Base-by-base conservation (phyloP, 2,329 filamentous ascomycete genomes). In the Dothideomycetidae sp. region DNA sequence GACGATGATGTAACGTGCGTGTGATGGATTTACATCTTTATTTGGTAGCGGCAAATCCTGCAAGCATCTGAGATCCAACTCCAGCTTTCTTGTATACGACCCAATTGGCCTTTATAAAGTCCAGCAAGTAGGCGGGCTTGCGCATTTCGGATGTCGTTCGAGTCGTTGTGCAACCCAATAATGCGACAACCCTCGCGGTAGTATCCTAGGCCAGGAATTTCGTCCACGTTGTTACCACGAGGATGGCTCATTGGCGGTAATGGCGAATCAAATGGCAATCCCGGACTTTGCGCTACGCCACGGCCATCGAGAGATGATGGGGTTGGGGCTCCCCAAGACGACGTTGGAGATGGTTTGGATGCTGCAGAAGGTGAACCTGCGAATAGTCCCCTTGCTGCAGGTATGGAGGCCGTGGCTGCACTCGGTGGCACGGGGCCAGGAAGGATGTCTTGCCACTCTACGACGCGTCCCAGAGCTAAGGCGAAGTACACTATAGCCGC, bases 171-270 rank as follows among this genome's bases (percentile, higher is more conserved):
- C 41, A 80, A 80, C 4, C 85, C 85, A 11, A 96, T 63, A 26
- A 96, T 93, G 43, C 90, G 80, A 1, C 79, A 79, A 2, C 85
- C 88, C 43, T 81, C 77, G 1, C 81, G 81, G 54, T 86, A 94
- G 54, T 94, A 94, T 18, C 85, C 80, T 41, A 96, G 63, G 0
- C 90, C 90, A 1, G 90, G 88, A 43, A 94, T 81, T 5, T 81
- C 70, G 50, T 96, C 85, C 35, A 90, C 68, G 32, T 59, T 58
- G 13, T 49, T 46, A n/a, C 34, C 33, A 3, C 45, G 46, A 17
- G 44, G 14, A 14, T 34, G 31, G 13, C 31, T 38, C 11, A 37
- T 35, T 3, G 28, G 33, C 4, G 41, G 38, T 9, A 31, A 35
- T 7, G 48, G 45, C n/a, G 42, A 39, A 10, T 57, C 54, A 13